A percentile compares a stretch with the other conserved stretches of the same genome.
Conservation (phyloP, 768 basidiomycete genomes). For the Russula griseocarnosa region DNA sequence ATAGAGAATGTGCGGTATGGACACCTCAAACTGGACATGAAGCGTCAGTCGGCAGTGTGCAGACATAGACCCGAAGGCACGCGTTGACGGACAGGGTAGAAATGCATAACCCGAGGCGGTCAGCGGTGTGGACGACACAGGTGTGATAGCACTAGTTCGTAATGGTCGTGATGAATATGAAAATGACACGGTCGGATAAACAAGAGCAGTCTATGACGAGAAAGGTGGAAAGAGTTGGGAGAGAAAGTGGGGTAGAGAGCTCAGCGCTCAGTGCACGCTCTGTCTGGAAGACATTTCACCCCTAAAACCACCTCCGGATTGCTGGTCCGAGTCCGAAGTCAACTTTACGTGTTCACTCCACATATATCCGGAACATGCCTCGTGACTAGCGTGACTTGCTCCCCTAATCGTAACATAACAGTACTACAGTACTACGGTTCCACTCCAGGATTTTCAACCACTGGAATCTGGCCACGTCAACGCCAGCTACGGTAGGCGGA, state of each 20-base stretch:
- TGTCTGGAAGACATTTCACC: background rate
- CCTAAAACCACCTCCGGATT: background rate
- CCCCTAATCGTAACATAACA: too few relatives aligned
- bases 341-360: background rate
- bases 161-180: conserved; percentile 8
- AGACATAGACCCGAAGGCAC: background rate
- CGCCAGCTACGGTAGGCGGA: too few relatives aligned
- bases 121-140: background rate
- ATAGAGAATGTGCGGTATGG: conserved; percentile 71
- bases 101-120: conserved; percentile 38
- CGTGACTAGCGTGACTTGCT: too few relatives aligned
- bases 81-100: conserved; percentile 45
- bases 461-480: too few relatives aligned
- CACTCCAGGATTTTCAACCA: too few relatives aligned
- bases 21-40: conserved; percentile 49
- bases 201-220: background rate
- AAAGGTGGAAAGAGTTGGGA: background rate
- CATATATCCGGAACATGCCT: too few relatives aligned
- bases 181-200: background rate
- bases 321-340: background rate
- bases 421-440: too few relatives aligned
- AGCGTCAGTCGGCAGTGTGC: conserved; percentile 6
- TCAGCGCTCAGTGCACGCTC: too few relatives aligned
- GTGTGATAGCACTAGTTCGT: background rate
- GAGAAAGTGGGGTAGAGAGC: background rate